phyloP scores from a whole-genome alignment of 139 green algal species.

The Chlorella sp. region DNA sequence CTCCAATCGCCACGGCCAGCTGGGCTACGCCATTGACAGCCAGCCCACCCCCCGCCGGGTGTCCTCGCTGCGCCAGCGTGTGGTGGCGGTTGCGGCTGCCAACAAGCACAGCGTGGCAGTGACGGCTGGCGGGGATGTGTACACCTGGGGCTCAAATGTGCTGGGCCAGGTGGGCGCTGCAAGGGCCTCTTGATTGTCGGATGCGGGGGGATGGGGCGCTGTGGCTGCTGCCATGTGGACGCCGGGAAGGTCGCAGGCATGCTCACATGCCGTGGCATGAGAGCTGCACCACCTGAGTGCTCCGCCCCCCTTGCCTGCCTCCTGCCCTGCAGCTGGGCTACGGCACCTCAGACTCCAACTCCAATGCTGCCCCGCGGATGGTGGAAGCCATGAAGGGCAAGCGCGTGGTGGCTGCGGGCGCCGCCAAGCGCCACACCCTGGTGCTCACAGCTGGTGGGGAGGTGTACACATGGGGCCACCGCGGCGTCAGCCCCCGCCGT shows the following conservation, averaged over 20 bases:
- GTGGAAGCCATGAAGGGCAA: conserved; percentile 86
- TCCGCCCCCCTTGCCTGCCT: no score
- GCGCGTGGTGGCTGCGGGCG: conserved; percentile 67
- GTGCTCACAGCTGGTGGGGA: conserved; percentile 83
- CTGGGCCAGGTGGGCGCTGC: conserved; percentile 47
- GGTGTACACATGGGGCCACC: conserved; percentile 88
- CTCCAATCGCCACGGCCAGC: conserved; percentile 73
- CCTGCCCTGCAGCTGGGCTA: conserved; percentile 82
- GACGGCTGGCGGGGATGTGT: conserved; percentile 73
- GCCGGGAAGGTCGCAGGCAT: no score
- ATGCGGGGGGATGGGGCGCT: no score
- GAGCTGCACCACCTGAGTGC: no score
- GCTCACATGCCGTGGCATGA: no score
- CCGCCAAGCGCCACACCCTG: conserved; percentile 93
- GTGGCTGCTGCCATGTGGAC: no score
- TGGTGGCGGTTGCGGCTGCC: conserved; percentile 81
- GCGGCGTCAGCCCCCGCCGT: conserved; percentile 68
- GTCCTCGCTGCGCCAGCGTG: conserved; percentile 50
- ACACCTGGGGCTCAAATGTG: conserved; percentile 85
- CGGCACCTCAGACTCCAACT: conserved; percentile 77
- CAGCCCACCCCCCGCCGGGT: conserved; percentile 79
- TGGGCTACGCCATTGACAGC: conserved; percentile 78
- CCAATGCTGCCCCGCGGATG: conserved; percentile 72
- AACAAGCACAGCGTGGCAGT: conserved; percentile 89
- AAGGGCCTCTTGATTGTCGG: no score